Evolutionary conservation across 2,329 filamentous ascomycete species (phyloP).

Genomic region (Aspergillus fischeri): DNA sequence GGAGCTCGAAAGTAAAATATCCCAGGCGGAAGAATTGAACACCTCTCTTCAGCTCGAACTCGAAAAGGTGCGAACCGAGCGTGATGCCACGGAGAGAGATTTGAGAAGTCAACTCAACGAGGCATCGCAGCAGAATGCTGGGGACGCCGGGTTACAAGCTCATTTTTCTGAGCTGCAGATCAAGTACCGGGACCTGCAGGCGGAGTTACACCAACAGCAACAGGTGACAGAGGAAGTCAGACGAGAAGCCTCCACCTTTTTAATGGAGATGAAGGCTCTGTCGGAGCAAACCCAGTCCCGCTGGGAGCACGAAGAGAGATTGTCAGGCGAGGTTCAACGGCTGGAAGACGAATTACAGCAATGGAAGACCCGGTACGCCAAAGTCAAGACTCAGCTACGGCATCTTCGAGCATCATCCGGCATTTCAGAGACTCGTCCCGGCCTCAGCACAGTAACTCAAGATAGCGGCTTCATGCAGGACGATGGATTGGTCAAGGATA

Average conservation of each 20-base stretch:
- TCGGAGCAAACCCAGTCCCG: conserved; percentile 75
- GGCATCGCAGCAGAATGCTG: conserved; percentile 22
- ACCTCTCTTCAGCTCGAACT: conserved; percentile 75
- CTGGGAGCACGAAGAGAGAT: conserved; percentile 75
- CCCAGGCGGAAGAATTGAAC: conserved; percentile 71
- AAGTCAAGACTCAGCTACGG: conserved; percentile 80
- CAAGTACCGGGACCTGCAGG: conserved; percentile 64
- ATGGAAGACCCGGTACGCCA: conserved; percentile 87
- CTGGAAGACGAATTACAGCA: conserved; percentile 80
- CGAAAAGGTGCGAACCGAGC: conserved; percentile 66
- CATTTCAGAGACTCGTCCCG: conserved; percentile 48
- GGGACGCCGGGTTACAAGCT: conserved; percentile 55
- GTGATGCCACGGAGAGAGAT: conserved; percentile 59
- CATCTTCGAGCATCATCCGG: conserved; percentile 76
- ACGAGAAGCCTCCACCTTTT: conserved; percentile 73
- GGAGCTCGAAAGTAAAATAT: conserved; percentile 68
- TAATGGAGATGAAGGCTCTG: conserved; percentile 83
- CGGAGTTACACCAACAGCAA: conserved; percentile 67
- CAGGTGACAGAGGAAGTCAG: conserved; percentile 82
- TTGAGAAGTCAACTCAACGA: conserved; percentile 60
- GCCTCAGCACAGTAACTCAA: conserved; percentile 51
- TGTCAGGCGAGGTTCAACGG: conserved; percentile 68
- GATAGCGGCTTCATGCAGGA: conserved; percentile 69
- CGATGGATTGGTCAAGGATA: conserved; percentile 78
- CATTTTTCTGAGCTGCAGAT: conserved; percentile 56